Conservation (phyloP, 371 early-diverging fungal species). For the Mucor saturninus region DNA sequence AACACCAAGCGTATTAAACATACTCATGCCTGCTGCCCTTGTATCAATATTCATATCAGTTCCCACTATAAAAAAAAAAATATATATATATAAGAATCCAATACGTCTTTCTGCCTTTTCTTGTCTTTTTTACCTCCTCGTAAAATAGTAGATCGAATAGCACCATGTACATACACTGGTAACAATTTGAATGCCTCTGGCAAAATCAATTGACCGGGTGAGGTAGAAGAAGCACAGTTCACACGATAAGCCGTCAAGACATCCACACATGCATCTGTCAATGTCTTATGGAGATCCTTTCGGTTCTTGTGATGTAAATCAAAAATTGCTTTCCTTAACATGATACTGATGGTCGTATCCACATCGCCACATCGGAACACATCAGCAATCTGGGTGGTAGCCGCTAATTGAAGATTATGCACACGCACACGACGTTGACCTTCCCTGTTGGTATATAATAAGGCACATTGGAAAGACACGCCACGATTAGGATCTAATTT, state of each 20-base stretch:
- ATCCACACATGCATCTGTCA: conserved; percentile 88
- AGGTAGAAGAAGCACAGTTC: conserved; percentile 87
- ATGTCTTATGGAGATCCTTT: conserved; percentile 79
- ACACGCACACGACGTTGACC: conserved; percentile 93
- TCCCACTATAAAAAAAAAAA: conserved; percentile 44
- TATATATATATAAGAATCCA: too few species aligned
- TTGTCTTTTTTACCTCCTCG: conserved; percentile 58
- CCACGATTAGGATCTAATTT: conserved; percentile 88
- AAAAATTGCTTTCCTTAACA: conserved; percentile 82
- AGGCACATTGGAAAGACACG: conserved; percentile 87
- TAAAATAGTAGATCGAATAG: conserved; percentile 82
- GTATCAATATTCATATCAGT: conserved; percentile 72
- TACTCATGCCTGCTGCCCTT: conserved; percentile 79
- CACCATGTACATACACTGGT: conserved; percentile 87
- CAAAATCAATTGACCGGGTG: conserved; percentile 93
- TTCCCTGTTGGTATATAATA: conserved; percentile 88
- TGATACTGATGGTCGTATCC: conserved; percentile 86
- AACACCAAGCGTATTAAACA: conserved; percentile 78
- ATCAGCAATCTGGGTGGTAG: conserved; percentile 80
- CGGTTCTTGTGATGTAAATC: conserved; percentile 74
- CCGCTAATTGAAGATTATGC: conserved; percentile 83
- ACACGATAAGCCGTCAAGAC: conserved; percentile 91
- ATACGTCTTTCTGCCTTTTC: neutral
- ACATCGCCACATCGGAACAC: conserved; percentile 93
- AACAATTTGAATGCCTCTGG: conserved; percentile 96